Evolutionary conservation across 2,329 filamentous ascomycete genomes (phyloP), one percentile per base, ranked within the genome.

Genomic region (Penicillium sp.): DNA sequence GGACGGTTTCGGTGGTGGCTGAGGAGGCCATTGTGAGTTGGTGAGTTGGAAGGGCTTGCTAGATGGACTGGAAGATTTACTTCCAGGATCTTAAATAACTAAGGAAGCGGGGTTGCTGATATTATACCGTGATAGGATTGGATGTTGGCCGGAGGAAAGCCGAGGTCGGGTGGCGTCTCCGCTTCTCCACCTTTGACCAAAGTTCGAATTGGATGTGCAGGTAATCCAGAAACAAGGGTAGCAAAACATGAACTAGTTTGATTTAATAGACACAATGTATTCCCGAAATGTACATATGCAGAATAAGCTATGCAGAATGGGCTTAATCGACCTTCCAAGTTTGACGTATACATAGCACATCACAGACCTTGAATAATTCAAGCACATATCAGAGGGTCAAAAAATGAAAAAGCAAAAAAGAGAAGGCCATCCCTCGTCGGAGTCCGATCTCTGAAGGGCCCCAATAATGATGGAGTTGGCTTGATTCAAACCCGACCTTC

Each of bases 1-100:
- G 31, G 7, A 54, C 37, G 3, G 60, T 61, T 42, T 64, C 61
- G 23, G 62, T 67, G 13, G 59, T 47, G 32, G 64, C 59, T 28
- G 66, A 60, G 43, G 64, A 62, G 46, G 64, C 53, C 64, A 68
- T 67, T 15, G n/a, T 56, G 15, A 42, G 23, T 37, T 42, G 40
- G 27, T 20, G 20, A 25, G 44, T 12, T 7, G 15, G 18, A 9
- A 37, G 7, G 27, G 24, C 12, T 15, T 4, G 15, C n/a, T 24
- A n/a, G 33, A 24, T 20, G 32, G 1, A 48, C 5, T 8, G 23
- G 10, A 8, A 31, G 10, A 15, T 48, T 10, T 6, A 37, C 5
- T 37, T 37, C 33, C 23, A 12, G 10, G 33, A 20, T 20, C 15
- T 37, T 1, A 12, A 4, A 6, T 4, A 20, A 37, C 8, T 37